Percentiles rank a stretch among this genome's conserved stretches.
Conservation (phyloP, 1,284 basidiomycete genomes). For the Marasmius tenuissimus region DNA sequence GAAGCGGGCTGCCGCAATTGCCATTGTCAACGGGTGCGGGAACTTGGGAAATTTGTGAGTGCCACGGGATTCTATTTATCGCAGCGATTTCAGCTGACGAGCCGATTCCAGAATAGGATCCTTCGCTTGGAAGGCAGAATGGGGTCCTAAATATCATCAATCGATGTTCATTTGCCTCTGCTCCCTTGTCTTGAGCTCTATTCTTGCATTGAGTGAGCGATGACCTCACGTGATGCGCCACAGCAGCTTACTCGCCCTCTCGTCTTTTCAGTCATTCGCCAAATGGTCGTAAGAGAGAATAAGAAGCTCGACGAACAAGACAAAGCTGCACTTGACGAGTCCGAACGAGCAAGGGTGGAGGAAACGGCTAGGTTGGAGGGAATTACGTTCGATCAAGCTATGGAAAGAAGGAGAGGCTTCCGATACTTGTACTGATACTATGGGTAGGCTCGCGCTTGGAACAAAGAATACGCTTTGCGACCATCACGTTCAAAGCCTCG, state of each 20-base stretch:
- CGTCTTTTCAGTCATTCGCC: conserved; percentile 40
- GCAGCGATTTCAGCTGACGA: background rate
- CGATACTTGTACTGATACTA: conserved; percentile 43
- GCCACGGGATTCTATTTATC: conserved; percentile 15
- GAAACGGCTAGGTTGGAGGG: conserved; percentile 51
- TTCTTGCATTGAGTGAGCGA: conserved; percentile 36
- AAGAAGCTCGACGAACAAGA: conserved; percentile 44
- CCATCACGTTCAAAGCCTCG: background rate
- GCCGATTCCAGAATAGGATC: conserved; percentile 41
- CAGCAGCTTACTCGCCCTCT: conserved; percentile 2
- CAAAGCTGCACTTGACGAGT: conserved; percentile 36
- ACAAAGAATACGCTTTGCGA: background rate
- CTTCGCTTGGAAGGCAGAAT: conserved; percentile 50
- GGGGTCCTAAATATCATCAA: conserved; percentile 51
- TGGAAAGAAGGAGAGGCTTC: conserved; percentile 47
- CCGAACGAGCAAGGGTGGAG: conserved; percentile 41
- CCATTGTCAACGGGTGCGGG: conserved; percentile 29
- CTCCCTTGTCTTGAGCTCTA: conserved; percentile 35
- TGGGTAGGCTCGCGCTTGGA: background rate
- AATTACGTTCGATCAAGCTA: conserved; percentile 50
- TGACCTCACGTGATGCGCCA: background rate
- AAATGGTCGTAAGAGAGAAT: conserved; percentile 46
- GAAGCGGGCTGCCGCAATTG: conserved; percentile 49
- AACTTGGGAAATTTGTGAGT: conserved; percentile 33
- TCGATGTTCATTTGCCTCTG: conserved; percentile 49